Evolutionary conservation across 2,329 filamentous ascomycete species (phyloP).

Genomic region (Epichloe festucae): DNA sequence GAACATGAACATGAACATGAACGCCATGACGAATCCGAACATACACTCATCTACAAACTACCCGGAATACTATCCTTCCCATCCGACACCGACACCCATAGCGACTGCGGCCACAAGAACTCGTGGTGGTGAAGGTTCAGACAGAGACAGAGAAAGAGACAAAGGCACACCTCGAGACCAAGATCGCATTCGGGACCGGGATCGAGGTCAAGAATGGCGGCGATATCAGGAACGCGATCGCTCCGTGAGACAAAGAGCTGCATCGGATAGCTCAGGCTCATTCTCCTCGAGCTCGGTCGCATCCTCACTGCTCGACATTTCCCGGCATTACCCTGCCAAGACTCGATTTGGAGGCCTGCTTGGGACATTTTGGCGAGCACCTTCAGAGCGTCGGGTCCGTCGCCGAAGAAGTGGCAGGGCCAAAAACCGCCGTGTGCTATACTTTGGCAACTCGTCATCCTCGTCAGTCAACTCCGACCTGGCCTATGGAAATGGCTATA

Average conservation of each 20-base stretch:
- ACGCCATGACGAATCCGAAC: constrained; percentile 3
- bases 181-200: background rate
- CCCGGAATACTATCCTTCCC: constrained; percentile 3
- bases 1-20: constrained; percentile 4
- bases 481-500: constrained; percentile 51
- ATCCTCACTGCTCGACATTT: constrained; percentile 54
- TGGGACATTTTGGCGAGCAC: constrained; percentile 48
- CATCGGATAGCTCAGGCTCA: constrained; percentile 23
- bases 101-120: constrained; percentile 5
- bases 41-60: background rate
- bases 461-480: constrained; percentile 56
- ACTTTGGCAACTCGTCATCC: constrained; percentile 49
- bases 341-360: constrained; percentile 42
- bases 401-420: constrained; percentile 27
- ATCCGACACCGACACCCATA: constrained; percentile 5
- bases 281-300: constrained; percentile 38
- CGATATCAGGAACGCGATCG: constrained; percentile 8
- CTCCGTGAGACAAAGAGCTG: constrained; percentile 4
- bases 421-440: constrained; percentile 41
- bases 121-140: background rate
- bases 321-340: constrained; percentile 34
- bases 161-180: background rate
- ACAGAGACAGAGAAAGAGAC: background rate
- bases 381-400: constrained; percentile 39
- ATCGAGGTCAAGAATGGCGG: constrained; percentile 1